Evolutionary conservation across 2,329 filamentous ascomycete genomes (phyloP), one percentile per base, ranked within the genome.

Genomic region (Verticillium alfalfae): DNA sequence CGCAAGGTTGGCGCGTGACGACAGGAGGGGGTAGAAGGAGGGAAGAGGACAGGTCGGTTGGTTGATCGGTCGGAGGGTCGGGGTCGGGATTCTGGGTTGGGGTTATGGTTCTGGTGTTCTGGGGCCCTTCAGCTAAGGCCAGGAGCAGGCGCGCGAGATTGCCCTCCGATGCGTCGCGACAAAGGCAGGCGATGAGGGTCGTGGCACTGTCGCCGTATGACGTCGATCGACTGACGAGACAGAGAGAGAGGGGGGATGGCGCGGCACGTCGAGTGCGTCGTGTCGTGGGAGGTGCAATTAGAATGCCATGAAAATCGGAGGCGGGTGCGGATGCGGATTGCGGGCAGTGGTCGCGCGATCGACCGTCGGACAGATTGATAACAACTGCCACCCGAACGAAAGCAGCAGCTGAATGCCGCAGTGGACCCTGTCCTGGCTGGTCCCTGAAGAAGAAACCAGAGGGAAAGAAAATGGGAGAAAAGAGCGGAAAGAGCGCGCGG

Each of bases 261-360:
- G n/a, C 45, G n/a, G 45, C 45, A 52, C 45, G 45, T 26, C 63
- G 59, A 62, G 62, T 57, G 60, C 18, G 45, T 56, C 56, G 63
- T 65, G 62, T 60, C 58, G 60, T 52, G 63, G 64, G 63, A 65
- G 58, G 62, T 37, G 45, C 45, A 52, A 59, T 65, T 62, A 65
- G 54, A 54, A 60, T 62, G 64, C 62, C 64, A 65, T 65, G 62
- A 65, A 65, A 64, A 65, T 62, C 62, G 58, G 63, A 60, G 64
- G 64, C 62, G 64, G 58, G 31, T 56, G 60, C 60, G 60, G 39
- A n/a, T 45, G 39, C 39, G 39, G 39, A 6, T 22, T 22, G 31
- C 55, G 34, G 55, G 34, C 55, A 34, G 34, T 38, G 62, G 62
- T 65, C 63, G 64, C 62, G 64, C 64, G 62, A 65, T 65, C 64